phyloP scores from a whole-genome alignment of 148 eudicot genomes.

The Vaccinium darrowii region DNA sequence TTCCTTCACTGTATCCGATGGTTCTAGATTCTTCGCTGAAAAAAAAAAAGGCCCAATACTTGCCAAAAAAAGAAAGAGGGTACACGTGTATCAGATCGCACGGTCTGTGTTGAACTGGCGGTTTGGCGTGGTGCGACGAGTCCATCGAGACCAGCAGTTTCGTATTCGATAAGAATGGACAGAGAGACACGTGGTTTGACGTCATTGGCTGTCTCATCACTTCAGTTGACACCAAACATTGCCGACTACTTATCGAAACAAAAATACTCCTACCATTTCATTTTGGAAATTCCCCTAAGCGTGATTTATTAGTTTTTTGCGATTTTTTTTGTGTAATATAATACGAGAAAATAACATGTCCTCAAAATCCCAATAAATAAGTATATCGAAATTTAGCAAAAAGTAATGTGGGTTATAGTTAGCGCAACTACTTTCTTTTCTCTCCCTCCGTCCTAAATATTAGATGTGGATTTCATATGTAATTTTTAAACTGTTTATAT shows the following conservation, averaged over 20 bases:
- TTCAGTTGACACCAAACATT: not conserved
- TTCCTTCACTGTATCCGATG: not conserved
- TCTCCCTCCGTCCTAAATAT: too few species aligned
- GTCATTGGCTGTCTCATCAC: not conserved
- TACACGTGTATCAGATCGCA: not conserved
- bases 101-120: not conserved
- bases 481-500: too few species aligned
- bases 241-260: not conserved
- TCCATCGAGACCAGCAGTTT: not conserved
- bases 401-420: too few species aligned
- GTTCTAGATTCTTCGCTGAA: not conserved
- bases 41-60: not conserved
- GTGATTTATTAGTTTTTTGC: too few species aligned
- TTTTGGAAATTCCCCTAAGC: too few species aligned
- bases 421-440: too few species aligned
- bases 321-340: too few species aligned
- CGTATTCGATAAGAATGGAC: not conserved
- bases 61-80: not conserved
- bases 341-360: too few species aligned
- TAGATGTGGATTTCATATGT: too few species aligned
- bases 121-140: not conserved
- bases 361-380: too few species aligned
- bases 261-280: too few species aligned
- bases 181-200: not conserved
- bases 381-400: too few species aligned